Percentiles rank a stretch among this genome's conserved stretches.
Evolutionary conservation across 2,329 filamentous ascomycete species (phyloP).

Genomic region (Phialophora verrucosa): DNA sequence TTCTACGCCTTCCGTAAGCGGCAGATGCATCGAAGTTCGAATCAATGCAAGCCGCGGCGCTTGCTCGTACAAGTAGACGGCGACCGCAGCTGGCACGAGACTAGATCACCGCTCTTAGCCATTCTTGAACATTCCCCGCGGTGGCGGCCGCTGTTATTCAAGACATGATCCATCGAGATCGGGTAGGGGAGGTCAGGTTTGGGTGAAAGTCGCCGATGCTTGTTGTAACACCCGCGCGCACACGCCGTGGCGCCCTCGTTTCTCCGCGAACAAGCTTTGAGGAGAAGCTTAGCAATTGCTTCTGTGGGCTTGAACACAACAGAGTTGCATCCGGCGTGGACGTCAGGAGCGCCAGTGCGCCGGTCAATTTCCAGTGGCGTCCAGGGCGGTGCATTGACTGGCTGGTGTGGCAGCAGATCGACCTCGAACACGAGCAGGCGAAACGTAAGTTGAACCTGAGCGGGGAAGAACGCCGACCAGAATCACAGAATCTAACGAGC

Average conservation of each 20-base stretch:
- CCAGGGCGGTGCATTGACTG: background rate
- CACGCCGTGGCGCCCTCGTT: no score
- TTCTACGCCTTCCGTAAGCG: background rate
- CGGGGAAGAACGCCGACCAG: background rate
- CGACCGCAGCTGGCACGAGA: background rate
- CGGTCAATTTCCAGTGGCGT: slow-evolving; percentile 10
- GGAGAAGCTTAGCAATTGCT: slow-evolving; percentile 29
- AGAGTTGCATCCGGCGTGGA: slow-evolving; percentile 5
- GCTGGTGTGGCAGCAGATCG: background rate
- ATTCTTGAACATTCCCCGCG: background rate
- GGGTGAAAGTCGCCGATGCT: no score
- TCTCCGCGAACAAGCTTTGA: slow-evolving; percentile 16
- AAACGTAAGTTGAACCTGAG: background rate
- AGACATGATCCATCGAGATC: no score
- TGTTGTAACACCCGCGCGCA: no score
- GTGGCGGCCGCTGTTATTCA: no score
- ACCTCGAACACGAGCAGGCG: background rate
- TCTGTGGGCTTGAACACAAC: slow-evolving; percentile 6
- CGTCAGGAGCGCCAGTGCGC: background rate
- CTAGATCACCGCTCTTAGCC: background rate
- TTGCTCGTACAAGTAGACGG: background rate
- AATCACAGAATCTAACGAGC: background rate
- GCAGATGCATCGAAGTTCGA: background rate
- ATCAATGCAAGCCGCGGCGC: no score
- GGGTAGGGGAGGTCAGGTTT: no score